Evolutionary conservation across 305 asterid genomes (phyloP), one percentile per base, ranked within the genome.

Genomic region (Rubia peregrina): DNA sequence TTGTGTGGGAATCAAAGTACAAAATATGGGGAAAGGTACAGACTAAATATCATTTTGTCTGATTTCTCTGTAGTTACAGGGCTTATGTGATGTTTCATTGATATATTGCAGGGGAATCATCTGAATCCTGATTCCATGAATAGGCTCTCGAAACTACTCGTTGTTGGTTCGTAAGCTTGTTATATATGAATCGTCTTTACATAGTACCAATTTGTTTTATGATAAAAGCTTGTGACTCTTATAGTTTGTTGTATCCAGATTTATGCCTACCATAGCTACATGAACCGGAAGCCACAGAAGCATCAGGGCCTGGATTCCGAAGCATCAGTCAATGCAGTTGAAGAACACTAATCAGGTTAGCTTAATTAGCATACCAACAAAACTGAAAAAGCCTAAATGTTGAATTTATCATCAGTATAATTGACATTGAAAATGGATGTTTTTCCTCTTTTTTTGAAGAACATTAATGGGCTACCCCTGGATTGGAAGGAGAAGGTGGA

Each of bases 311-410:
- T 91, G 96, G 98, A 75, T 86, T 70, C 97, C 98, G 4, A 85
- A 83, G 77, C 95, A 94, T 78, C 95, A 89, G 71, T 91, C 98
- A 19, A 94, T 89, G 98, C 98, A 85, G 87, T 80, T 94, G 61
- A 94, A 88, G 90, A 86, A 77, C 70, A 61, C 90, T 72, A 77
- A 89, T 78, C 98, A 85, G 92, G 96, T 88, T 70, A 71, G 78
- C 69, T 64, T 38, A 21, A 26, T 59, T 44, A 43, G 11, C 22
- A 21, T 17, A 13, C 17, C 13, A 24, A 48, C 59, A 0, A 12
- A 3, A 49, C 5, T 33, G 38, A 33, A 33, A 33, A 12, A 1
- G 8, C 67, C 16, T 68, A 0, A 55, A 26, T 36, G 36, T 71
- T 56, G 2, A 40, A 42, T 40, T 6, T 3, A 21, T 2, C 67